Conservation (phyloP, 78 protist species). For the Andalucia godoyi region DNA sequence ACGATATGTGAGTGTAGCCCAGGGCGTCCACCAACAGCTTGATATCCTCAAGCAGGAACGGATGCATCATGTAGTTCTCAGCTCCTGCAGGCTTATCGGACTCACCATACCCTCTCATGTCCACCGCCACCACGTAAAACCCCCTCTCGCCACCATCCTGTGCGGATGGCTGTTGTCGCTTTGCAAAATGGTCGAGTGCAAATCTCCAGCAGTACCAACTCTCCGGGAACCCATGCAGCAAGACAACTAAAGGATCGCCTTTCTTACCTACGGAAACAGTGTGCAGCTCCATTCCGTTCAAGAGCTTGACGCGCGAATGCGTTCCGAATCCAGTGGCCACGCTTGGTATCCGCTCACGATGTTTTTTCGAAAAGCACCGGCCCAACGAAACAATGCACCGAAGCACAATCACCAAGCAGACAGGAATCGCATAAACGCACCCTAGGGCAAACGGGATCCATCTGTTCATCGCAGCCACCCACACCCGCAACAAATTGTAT, state of each 20-base stretch:
- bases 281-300: neutral
- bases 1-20: neutral
- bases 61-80: neutral
- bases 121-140: constrained; percentile 1
- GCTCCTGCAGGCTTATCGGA: neutral
- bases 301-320: no score
- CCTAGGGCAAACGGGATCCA: no score
- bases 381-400: no score
- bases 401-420: no score
- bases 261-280: neutral
- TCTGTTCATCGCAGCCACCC: no score
- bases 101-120: constrained; percentile 17
- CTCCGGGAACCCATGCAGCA: constrained; percentile 2
- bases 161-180: no score
- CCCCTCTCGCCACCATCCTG: no score
- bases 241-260: neutral
- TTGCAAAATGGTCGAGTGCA: neutral
- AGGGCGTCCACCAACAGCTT: neutral
- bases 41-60: neutral
- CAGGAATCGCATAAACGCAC: no score
- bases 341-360: no score
- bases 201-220: neutral
- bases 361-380: no score
- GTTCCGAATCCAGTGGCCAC: no score
- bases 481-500: no score